Conservation (phyloP, 331 rosid genomes). For the Phaseolus coccineus region DNA sequence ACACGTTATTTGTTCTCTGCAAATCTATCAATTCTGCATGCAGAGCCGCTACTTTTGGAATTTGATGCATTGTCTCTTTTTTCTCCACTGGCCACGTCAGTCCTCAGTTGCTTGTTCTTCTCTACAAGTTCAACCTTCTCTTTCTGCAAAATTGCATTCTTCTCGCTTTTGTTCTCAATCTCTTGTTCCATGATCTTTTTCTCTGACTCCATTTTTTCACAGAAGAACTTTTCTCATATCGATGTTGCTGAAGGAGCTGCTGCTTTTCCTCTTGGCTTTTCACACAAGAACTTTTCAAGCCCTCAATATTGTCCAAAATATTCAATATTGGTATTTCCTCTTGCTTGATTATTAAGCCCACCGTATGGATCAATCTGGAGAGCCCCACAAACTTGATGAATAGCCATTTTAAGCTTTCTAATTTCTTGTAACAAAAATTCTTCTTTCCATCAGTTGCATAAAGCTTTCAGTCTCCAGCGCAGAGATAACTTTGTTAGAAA, state of each 20-base stretch:
- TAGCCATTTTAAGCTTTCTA: constrained; percentile 64
- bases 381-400: constrained; percentile 72
- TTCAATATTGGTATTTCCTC: constrained; percentile 57
- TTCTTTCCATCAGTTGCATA: constrained; percentile 80
- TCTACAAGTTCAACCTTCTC: constrained; percentile 67
- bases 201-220: constrained; percentile 55
- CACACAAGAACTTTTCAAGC: constrained; percentile 62
- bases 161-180: constrained; percentile 55
- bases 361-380: constrained; percentile 64
- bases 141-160: constrained; percentile 53
- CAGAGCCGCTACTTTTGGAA: constrained; percentile 49
- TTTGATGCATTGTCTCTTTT: constrained; percentile 57
- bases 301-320: constrained; percentile 68
- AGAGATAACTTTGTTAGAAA: constrained; percentile 68
- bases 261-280: constrained; percentile 72
- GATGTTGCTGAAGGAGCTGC: constrained; percentile 64
- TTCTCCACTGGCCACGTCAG: constrained; percentile 60
- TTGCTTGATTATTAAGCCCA: constrained; percentile 50
- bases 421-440: constrained; percentile 79
- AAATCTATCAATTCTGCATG: constrained; percentile 62
- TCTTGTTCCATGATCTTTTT: constrained; percentile 63
- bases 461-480: constrained; percentile 93
- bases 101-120: constrained; percentile 58
- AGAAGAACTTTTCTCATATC: constrained; percentile 44
- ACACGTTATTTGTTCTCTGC: constrained; percentile 50